A percentile compares a stretch with the other conserved stretches of the same genome.
Evolutionary conservation across 78 protist genomes (phyloP).

Genomic region (Dictyostelium firmibasis): DNA sequence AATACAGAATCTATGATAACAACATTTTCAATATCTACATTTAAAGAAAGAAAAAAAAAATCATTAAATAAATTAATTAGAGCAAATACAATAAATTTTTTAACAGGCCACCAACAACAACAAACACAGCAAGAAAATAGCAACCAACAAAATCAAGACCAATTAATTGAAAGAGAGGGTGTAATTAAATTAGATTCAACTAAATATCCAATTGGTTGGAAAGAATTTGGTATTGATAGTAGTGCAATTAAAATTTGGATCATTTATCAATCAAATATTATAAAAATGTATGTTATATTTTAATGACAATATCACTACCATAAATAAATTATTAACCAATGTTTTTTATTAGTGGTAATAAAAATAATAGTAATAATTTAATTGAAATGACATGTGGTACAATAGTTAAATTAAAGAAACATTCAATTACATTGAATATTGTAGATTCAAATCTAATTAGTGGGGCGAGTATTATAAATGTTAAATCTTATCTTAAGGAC

Average conservation of each 20-base stretch:
- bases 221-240: constrained; percentile 63
- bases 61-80: constrained; percentile 5
- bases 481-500: constrained; percentile 38
- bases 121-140: constrained; percentile 5
- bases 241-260: constrained; percentile 32
- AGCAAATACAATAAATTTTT: background rate
- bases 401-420: constrained; percentile 22
- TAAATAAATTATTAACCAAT: background rate
- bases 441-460: constrained; percentile 28
- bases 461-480: constrained; percentile 36
- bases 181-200: constrained; percentile 26
- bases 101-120: background rate
- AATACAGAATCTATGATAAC: background rate
- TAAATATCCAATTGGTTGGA: constrained; percentile 57
- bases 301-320: background rate
- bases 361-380: background rate
- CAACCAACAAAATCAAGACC: background rate
- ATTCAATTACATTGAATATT: background rate
- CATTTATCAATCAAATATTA: constrained; percentile 44
- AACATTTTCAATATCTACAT: constrained; percentile 14
- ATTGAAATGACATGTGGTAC: constrained; percentile 50
- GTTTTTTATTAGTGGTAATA: background rate
- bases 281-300: background rate
- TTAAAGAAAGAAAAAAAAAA: constrained; percentile 53
- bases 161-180: constrained; percentile 22